These are phyloP conservation scores for Neocatenulostroma microsporum DNA, from an alignment of 2,329 filamentous ascomycete species.

Conservation along the genomic window DNA sequence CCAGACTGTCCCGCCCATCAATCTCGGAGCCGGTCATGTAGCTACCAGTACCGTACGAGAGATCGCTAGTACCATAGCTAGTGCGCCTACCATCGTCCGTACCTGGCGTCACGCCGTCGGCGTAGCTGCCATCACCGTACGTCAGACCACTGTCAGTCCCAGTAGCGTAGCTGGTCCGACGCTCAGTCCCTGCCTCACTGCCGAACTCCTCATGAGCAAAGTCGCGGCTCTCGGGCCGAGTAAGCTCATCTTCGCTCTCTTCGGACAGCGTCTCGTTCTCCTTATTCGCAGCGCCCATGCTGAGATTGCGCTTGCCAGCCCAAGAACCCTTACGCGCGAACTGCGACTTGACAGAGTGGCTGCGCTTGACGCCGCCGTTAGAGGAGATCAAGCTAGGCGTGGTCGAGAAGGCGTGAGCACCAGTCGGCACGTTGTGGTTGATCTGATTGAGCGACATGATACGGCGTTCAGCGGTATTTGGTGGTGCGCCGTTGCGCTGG, in stretches of 20 bases:
- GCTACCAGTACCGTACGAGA: constrained; percentile 42
- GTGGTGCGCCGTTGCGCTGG: constrained; percentile 32
- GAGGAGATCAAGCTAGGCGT: constrained; percentile 20
- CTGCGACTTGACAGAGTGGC: constrained; percentile 30
- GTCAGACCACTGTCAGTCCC: constrained; percentile 17
- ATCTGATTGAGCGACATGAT: constrained; percentile 91
- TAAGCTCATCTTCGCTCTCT: constrained; percentile 25
- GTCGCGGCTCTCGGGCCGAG: constrained; percentile 14
- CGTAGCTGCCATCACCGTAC: constrained; percentile 25
- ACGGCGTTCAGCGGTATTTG: constrained; percentile 49
- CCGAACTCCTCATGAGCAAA: constrained; percentile 16
- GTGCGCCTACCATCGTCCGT: constrained; percentile 28
- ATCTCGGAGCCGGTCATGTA: constrained; percentile 44
- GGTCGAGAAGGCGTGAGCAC: constrained; percentile 31
- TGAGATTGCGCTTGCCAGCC: constrained; percentile 25
- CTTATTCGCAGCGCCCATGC: constrained; percentile 31
- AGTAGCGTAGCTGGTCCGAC: constrained; percentile 20
- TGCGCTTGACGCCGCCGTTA: constrained; percentile 26
- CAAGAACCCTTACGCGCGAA: constrained; percentile 26
- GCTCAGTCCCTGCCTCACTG: constrained; percentile 25
- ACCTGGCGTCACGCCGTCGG: constrained; percentile 18
- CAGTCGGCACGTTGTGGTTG: constrained; percentile 59
- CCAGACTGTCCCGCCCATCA: constrained; percentile 36
- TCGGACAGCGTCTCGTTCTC: constrained; percentile 42
- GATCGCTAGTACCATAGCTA: constrained; percentile 37